Conservation (phyloP, 345 rosid species). For the Eucalyptus grandis region DNA sequence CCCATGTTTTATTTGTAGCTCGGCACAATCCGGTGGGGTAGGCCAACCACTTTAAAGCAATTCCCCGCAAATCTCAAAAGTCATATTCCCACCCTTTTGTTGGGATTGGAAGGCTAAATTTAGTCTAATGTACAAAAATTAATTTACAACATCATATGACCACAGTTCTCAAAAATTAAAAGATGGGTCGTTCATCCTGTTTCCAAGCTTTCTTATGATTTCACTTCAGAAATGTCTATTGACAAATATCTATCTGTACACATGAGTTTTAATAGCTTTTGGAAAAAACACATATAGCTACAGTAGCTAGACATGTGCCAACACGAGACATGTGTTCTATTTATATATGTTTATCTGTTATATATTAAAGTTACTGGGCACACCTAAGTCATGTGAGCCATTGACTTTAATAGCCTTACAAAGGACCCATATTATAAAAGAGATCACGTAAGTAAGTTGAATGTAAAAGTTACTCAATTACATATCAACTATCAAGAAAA, state of each 20-base stretch:
- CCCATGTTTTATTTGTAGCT: not conserved
- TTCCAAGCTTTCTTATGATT: no score
- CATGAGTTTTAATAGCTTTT: not conserved
- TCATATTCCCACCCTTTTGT: not conserved
- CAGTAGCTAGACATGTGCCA: no score
- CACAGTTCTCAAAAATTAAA: no score
- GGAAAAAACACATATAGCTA: accelerated
- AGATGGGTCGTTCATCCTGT: no score
- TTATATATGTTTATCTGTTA: no score
- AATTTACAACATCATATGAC: no score
- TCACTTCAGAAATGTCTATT: no score
- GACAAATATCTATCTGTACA: not conserved
- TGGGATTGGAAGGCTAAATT: not conserved
- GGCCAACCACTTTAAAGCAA: not conserved
- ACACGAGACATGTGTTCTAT: no score
- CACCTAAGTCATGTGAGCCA: accelerated
- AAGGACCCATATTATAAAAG: not conserved
- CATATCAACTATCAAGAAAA: not conserved
- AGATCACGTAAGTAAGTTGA: not conserved
- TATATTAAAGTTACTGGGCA: not conserved
- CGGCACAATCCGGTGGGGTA: not conserved
- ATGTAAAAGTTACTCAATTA: no score
- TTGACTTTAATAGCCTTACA: no score
- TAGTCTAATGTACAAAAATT: no score
- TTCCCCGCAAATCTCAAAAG: not conserved